Conservation (phyloP, 2,329 filamentous ascomycete genomes). For the Aspergillaceae sp. region DNA sequence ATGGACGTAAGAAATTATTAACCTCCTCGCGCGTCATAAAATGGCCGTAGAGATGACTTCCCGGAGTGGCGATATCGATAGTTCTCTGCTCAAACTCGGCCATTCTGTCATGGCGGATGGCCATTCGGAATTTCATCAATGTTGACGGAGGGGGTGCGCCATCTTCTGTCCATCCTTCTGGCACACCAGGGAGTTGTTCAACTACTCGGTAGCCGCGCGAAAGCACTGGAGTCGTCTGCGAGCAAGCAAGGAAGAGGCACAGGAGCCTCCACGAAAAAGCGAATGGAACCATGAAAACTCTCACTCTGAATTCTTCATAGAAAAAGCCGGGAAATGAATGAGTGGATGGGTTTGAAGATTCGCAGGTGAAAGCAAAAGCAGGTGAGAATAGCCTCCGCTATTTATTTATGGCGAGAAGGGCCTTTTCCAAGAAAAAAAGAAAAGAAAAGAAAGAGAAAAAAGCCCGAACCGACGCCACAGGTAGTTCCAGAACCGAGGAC, state of each 20-base stretch:
- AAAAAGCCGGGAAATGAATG: neutral
- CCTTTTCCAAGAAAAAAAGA: neutral
- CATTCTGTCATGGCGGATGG: constrained; percentile 42
- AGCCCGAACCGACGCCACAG: neutral
- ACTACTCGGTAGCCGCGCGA: constrained; percentile 13
- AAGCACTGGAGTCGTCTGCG: constrained; percentile 1
- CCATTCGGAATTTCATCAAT: constrained; percentile 41
- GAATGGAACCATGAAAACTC: constrained; percentile 5
- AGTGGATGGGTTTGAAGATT: neutral
- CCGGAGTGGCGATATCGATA: constrained; percentile 54
- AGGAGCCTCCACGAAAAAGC: constrained; percentile 3
- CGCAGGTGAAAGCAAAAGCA: neutral
- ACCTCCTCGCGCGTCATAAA: constrained; percentile 56
- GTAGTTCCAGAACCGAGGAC: neutral
- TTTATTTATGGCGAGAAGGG: neutral
- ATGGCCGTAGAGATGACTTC: constrained; percentile 50
- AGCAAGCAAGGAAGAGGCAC: constrained; percentile 7
- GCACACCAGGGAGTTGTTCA: constrained; percentile 22
- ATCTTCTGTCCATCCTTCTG: constrained; percentile 27
- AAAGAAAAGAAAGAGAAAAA: no score
- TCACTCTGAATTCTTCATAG: neutral
- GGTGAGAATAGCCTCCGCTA: neutral
- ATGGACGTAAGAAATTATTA: constrained; percentile 46
- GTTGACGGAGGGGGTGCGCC: constrained; percentile 25
- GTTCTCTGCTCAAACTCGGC: constrained; percentile 50